Evolutionary conservation across 371 early-diverging fungal genomes (phyloP).

Genomic region (Racocetra persica): DNA sequence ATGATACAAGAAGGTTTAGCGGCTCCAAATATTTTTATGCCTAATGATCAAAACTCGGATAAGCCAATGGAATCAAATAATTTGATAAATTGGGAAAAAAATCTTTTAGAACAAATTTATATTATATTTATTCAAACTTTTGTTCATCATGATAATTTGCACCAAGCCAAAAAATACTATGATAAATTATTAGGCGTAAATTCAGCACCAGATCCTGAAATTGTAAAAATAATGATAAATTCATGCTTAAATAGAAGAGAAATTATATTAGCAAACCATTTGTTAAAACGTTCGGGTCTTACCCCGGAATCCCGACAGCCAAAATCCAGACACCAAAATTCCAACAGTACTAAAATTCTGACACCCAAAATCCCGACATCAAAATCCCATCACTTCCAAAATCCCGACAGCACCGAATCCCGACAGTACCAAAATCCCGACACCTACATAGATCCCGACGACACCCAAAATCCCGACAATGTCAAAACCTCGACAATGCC

Average conservation of each 20-base stretch:
- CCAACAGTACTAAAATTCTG: too few relatives aligned
- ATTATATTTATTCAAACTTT: constrained; percentile 23
- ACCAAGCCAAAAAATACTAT: constrained; percentile 9
- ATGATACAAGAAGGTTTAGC: neutral
- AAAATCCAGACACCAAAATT: too few relatives aligned
- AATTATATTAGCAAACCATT: neutral
- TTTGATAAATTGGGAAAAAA: neutral
- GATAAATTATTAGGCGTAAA: neutral
- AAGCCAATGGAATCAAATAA: neutral
- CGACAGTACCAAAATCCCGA: too few relatives aligned
- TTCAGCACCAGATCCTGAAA: neutral
- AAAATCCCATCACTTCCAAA: too few relatives aligned
- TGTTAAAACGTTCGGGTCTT: neutral
- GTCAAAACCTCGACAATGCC: too few relatives aligned
- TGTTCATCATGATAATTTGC: neutral
- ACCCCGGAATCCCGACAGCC: too few relatives aligned
- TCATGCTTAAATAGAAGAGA: constrained; percentile 1
- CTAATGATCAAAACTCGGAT: neutral
- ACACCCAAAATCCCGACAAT: too few relatives aligned
- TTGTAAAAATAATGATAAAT: neutral
- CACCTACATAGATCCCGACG: too few relatives aligned
- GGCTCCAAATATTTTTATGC: neutral
- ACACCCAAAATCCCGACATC: too few relatives aligned
- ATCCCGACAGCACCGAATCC: too few relatives aligned
- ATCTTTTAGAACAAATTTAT: constrained; percentile 1